These are phyloP conservation scores for Colletotrichum incanum DNA, from an alignment of 2,329 filamentous ascomycete genomes.

Conservation along the genomic window DNA sequence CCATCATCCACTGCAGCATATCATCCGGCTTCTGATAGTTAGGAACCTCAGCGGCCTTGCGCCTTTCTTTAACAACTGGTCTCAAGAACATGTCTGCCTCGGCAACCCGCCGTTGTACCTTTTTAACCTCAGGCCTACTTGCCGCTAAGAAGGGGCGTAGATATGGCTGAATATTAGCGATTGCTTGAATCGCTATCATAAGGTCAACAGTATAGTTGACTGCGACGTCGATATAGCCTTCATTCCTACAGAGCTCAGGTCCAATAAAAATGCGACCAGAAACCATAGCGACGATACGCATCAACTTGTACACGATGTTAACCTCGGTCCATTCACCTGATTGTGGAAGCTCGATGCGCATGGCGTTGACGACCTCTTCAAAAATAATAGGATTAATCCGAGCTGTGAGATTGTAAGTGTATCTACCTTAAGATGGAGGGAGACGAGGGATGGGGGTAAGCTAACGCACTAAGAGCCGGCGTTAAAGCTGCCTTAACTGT, in stretches of 20 bases:
- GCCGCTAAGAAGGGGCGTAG: slow-evolving; percentile 52
- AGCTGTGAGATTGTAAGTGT: slow-evolving; percentile 11
- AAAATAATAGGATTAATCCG: slow-evolving; percentile 57
- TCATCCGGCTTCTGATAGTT: slow-evolving; percentile 57
- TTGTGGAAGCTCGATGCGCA: slow-evolving; percentile 53
- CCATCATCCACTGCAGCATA: slow-evolving; percentile 64
- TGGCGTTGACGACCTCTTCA: slow-evolving; percentile 54
- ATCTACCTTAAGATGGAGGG: too few relatives aligned
- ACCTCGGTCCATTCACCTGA: slow-evolving; percentile 59
- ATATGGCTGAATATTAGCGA: slow-evolving; percentile 55
- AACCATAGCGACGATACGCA: slow-evolving; percentile 63
- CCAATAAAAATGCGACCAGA: slow-evolving; percentile 65
- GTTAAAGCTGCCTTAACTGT: slow-evolving; percentile 54
- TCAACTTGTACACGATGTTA: slow-evolving; percentile 56
- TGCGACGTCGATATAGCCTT: too few relatives aligned
- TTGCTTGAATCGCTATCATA: too few relatives aligned
- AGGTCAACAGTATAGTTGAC: too few relatives aligned
- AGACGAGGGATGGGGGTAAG: too few relatives aligned
- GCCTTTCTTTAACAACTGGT: slow-evolving; percentile 53
- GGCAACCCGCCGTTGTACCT: slow-evolving; percentile 49
- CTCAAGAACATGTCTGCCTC: slow-evolving; percentile 54
- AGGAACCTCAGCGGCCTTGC: slow-evolving; percentile 32
- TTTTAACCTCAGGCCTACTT: slow-evolving; percentile 54
- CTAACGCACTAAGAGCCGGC: slow-evolving; percentile 49
- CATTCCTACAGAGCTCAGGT: too few relatives aligned